These are phyloP conservation scores for Spencermartinsiella europaea DNA, from an alignment of 805 yeast genomes.

Conservation along the genomic window DNA sequence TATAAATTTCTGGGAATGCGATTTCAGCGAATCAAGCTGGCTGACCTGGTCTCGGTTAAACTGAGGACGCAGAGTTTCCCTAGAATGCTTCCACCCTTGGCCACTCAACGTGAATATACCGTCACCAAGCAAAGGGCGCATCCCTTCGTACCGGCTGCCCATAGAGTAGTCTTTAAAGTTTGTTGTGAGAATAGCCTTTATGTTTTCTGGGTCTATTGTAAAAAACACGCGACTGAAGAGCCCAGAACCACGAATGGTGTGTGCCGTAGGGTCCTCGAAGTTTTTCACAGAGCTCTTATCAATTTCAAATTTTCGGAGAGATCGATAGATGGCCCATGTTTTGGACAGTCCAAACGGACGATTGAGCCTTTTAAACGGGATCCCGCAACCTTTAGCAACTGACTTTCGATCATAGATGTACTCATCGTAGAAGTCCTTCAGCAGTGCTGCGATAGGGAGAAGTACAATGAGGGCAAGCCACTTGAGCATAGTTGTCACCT, in stretches of 20 bases:
- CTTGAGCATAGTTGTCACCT: neutral
- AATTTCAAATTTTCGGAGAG: neutral
- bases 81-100: constrained; percentile 33
- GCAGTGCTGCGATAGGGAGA: neutral
- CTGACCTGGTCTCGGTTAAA: constrained; percentile 31
- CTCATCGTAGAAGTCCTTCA: neutral
- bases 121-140: constrained; percentile 29
- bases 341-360: constrained; percentile 9
- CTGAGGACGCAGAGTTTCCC: constrained; percentile 34
- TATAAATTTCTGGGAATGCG: constrained; percentile 26
- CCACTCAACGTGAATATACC: constrained; percentile 35
- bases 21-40: constrained; percentile 23
- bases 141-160: constrained; percentile 24
- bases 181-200: constrained; percentile 30
- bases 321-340: neutral
- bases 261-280: neutral
- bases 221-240: constrained; percentile 2
- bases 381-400: neutral
- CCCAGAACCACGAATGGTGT: neutral
- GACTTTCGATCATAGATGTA: neutral
- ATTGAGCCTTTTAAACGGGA: constrained; percentile 2
- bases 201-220: constrained; percentile 31
- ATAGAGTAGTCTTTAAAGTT: constrained; percentile 30
- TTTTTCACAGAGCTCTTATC: neutral
- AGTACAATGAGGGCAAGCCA: neutral